Evolutionary conservation across 345 rosid genomes (phyloP), one percentile per base, ranked within the genome.

Genomic region (Citrus cavaleriei): DNA sequence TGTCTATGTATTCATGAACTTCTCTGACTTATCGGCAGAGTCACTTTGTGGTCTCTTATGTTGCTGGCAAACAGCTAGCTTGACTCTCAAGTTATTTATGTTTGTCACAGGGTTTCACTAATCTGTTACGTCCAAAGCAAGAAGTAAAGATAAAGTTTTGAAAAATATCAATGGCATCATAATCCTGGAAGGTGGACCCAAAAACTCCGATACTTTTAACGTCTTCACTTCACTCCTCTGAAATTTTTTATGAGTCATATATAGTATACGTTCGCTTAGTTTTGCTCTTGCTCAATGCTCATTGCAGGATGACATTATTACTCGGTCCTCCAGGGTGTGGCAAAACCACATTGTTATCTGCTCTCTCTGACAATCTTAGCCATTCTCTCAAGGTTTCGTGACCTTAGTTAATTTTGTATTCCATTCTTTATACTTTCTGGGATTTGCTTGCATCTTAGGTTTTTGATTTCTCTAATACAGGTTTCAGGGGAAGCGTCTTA

Each of bases 281-380:
- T 59, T 38, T 25, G 67, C 74, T 38, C 27, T 57, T 68, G 4
- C 32, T 68, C 12, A 10, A 40, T 54, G 34, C 54, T 68, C 4
- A 6, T 40, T 54, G 34, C 55, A 74, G 86, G 78, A 79, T 86
- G 86, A 78, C 83, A 10, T 70, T 81, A 78, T 68, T 85, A 80
- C 73, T 85, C 51, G 82, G 84, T 62, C 84, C 85, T 77, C 87
- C 85, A 51, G 82, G 86, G 46, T 67, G 86, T 62, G 88, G 88
- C 54, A 83, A 85, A 73, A 78, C 88, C 18, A 85, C 81, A 25
- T 84, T 85, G 0, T 42, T 85, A 28, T 83, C 37, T 0, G 83
- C 86, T 4, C 77, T 85, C 54, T 76, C 83, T 27, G 86, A 86
- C 38, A 85, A 81, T 68, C 79, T 81, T 27, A 60, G 55, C 68